A percentile compares a stretch with the other conserved stretches of the same genome.
Conservation (phyloP, 1,284 basidiomycete species). For the Leccinum subfulvum region DNA sequence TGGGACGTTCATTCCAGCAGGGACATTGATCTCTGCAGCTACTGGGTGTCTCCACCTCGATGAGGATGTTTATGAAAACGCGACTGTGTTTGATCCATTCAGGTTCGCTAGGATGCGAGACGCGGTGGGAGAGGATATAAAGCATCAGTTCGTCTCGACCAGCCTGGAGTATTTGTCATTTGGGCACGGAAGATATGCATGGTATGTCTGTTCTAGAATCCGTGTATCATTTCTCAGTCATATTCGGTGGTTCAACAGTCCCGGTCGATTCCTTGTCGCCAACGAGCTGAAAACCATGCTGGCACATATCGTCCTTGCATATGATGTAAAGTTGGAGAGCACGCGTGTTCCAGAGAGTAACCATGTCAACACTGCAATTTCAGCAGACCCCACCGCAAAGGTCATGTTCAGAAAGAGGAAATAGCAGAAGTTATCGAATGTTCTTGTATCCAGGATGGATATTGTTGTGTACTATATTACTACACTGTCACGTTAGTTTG, state of each 20-base stretch:
- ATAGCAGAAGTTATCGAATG: neutral
- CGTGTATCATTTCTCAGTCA: neutral
- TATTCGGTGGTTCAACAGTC: constrained; percentile 16
- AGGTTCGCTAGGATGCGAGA: constrained; percentile 29
- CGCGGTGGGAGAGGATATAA: constrained; percentile 13
- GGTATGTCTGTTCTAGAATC: constrained; percentile 10
- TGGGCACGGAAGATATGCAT: constrained; percentile 21
- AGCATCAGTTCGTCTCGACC: constrained; percentile 21
- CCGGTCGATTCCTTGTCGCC: constrained; percentile 34
- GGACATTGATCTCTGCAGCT: constrained; percentile 31
- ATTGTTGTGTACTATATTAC: too few relatives aligned
- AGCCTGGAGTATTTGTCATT: constrained; percentile 19
- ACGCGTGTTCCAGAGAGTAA: constrained; percentile 26
- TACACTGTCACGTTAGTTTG: too few relatives aligned
- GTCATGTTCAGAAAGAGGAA: constrained; percentile 14
- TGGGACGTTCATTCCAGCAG: constrained; percentile 41
- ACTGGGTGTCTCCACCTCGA: constrained; percentile 28
- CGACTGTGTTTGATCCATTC: constrained; percentile 33
- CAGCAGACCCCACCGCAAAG: neutral
- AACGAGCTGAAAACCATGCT: constrained; percentile 30
- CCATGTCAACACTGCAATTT: neutral
- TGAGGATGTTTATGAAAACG: constrained; percentile 24
- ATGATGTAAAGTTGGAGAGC: constrained; percentile 29
- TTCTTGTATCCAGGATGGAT: neutral
- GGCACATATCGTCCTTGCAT: constrained; percentile 28